phyloP scores from a whole-genome alignment of 306 rosid genomes.

The Arachis stenosperma region DNA sequence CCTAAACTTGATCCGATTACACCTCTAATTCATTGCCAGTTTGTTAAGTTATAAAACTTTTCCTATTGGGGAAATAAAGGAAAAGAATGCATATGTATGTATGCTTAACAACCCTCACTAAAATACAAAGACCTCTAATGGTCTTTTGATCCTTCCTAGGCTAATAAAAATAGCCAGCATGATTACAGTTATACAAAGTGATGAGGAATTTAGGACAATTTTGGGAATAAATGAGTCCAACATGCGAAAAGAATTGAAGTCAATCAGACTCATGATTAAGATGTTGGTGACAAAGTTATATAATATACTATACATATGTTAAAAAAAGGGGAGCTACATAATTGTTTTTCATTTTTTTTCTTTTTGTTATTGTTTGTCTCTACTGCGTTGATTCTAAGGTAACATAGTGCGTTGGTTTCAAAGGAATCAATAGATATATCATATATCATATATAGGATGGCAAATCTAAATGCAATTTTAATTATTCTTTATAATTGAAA shows the following conservation, averaged over 20 bases:
- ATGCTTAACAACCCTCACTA: neutral
- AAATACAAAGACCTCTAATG: neutral
- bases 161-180: neutral
- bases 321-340: neutral
- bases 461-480: neutral
- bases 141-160: neutral
- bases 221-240: neutral
- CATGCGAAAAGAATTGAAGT: neutral
- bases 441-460: neutral
- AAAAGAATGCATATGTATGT: neutral
- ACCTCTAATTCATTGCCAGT: neutral
- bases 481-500: too few species aligned
- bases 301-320: neutral
- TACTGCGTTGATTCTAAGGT: slow-evolving; percentile 1
- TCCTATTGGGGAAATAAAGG: neutral
- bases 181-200: neutral
- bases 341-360: neutral
- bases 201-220: neutral
- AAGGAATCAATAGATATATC: neutral
- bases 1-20: too few species aligned
- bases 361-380: neutral
- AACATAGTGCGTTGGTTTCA: neutral
- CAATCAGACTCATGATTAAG: neutral
- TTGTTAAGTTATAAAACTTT: neutral
- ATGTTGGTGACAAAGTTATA: neutral